Conservation (phyloP, 257 asterid species). For the Nicotiana benthamiana region DNA sequence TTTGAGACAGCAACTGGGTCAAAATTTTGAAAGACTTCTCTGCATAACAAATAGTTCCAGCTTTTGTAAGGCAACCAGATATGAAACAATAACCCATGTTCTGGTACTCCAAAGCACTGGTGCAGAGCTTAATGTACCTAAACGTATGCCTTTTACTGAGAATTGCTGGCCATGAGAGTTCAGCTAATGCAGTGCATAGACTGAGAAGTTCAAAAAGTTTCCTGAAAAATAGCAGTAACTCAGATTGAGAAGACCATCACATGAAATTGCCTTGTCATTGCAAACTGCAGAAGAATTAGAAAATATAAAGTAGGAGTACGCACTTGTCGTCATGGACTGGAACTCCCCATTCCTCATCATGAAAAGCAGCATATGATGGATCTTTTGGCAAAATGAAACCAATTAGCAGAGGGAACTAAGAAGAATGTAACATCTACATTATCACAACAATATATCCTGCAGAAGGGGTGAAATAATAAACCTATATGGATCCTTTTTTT, state of each 20-base stretch:
- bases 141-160: constrained; percentile 61
- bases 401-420: constrained; percentile 25
- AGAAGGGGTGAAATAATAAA: not conserved
- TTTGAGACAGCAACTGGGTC: constrained; percentile 84
- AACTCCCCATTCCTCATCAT: constrained; percentile 97
- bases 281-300: constrained; percentile 2
- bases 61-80: not conserved
- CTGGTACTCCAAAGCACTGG: constrained; percentile 11
- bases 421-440: not conserved
- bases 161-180: constrained; percentile 68
- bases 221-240: constrained; percentile 39
- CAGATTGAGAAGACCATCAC: constrained; percentile 16
- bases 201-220: constrained; percentile 79
- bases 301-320: constrained; percentile 15
- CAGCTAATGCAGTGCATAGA: constrained; percentile 84
- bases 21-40: constrained; percentile 79
- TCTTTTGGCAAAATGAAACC: constrained; percentile 32
- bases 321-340: constrained; percentile 84
- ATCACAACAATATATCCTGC: not conserved
- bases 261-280: not conserved
- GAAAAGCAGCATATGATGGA: constrained; percentile 65
- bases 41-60: constrained; percentile 31
- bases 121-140: constrained; percentile 38
- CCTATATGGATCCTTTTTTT: not conserved
- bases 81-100: constrained; percentile 7